Conservation (phyloP, 345 rosid species). For the Rhodomyrtus tomentosa region DNA sequence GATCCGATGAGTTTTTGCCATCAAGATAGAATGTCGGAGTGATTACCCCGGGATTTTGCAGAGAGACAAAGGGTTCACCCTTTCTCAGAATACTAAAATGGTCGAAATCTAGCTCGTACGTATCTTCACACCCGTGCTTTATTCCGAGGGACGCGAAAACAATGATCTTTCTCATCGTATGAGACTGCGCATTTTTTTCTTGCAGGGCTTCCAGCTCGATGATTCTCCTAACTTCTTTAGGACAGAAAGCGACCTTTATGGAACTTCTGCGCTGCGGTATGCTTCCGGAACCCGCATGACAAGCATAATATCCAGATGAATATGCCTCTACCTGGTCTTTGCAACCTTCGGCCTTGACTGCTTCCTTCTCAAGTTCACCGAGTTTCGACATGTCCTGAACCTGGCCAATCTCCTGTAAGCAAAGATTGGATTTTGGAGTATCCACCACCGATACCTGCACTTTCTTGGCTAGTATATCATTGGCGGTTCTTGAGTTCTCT, state of each 20-base stretch:
- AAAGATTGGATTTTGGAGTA: neutral
- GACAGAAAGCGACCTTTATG: constrained; percentile 41
- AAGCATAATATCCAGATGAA: neutral
- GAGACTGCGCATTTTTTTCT: constrained; percentile 38
- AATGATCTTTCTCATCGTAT: constrained; percentile 44
- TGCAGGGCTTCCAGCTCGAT: constrained; percentile 22
- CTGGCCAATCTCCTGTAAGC: neutral
- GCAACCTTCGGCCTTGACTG: neutral
- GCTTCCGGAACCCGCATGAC: neutral
- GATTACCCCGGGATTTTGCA: constrained; percentile 38
- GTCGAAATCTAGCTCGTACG: constrained; percentile 39
- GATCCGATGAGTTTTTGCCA: neutral
- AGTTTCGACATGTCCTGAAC: neutral
- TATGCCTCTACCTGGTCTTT: neutral
- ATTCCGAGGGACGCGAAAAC: constrained; percentile 42
- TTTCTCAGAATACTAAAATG: constrained; percentile 41
- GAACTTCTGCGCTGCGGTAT: neutral
- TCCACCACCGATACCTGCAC: neutral
- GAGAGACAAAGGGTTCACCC: constrained; percentile 35
- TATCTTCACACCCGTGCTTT: constrained; percentile 48
- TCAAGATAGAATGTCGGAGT: neutral
- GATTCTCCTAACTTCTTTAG: constrained; percentile 35
- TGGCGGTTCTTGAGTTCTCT: neutral
- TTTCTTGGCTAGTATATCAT: neutral
- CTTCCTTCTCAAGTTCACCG: neutral